Evolutionary conservation across 75 land plant species (phyloP), one percentile per base, ranked within the genome.

Genomic region (Pseudotsuga menziesii): DNA sequence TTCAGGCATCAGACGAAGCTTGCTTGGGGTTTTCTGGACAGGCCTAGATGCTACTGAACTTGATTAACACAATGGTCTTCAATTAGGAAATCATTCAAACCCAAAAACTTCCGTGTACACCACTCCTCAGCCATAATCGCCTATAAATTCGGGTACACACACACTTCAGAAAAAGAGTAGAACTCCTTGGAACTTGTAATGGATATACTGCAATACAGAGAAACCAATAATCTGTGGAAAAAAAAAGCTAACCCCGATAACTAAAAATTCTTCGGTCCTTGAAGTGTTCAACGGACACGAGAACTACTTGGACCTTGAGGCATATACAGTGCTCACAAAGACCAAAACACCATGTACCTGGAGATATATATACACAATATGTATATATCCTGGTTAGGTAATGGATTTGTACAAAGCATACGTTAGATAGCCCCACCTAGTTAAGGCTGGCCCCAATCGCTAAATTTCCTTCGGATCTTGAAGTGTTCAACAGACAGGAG

Each of bases 21-120:
- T 69, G 52, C 52, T 69, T 36, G 72, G 72, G 20, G 44, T 69
- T 35, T 69, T 69, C 52, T 69, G 72, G 3, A 69, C 72, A n/a
- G 72, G 72, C 72, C 72, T 69, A 7, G n/a, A 39, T 41, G 14
- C n/a, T 41, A 69, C 72, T 19, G 12, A 69, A 25, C 52, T 69
- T 69, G 25, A n/a, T 69, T 23, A 39, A 19, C 72, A 69, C 66
- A 62, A 15, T 35, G 14, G n/a, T 44, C 23, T 20, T 20, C 23
- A 39, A 41, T 69, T 41, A 41, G 20, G 11, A 39, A 41, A n/a
- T 9, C 23, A 39, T 41, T 41, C n/a, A 19, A 41, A 69, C 20
- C 52, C 14, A 69, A 0, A 69, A 41, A 39, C 52, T 69, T 8
- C 52, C 41, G 20, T 48, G 72, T 69, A 69, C 48, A 69, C 72